Conservation (phyloP, 768 basidiomycete genomes). For the Leccinum olivaceopallidum region DNA sequence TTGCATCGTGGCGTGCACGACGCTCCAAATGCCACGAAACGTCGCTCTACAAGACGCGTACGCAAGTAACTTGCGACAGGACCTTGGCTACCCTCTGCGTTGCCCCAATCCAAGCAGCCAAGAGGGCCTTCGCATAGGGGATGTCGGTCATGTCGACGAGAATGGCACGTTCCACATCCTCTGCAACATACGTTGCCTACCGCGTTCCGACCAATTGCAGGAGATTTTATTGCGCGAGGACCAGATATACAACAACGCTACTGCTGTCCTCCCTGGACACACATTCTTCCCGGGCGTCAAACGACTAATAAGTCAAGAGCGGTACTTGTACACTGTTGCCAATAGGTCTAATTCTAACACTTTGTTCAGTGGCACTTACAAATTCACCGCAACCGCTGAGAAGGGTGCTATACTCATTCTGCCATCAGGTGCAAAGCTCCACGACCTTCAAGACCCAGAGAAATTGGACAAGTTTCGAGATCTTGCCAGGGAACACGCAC, state of each 20-base stretch:
- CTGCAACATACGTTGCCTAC: constrained; percentile 28
- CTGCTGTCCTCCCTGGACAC: too few relatives aligned
- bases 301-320: too few relatives aligned
- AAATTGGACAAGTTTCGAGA: background rate
- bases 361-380: background rate
- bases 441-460: background rate
- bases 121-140: constrained; percentile 35
- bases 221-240: background rate
- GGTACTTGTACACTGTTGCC: too few relatives aligned
- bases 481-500: background rate
- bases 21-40: too few relatives aligned
- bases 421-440: constrained; percentile 3
- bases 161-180: constrained; percentile 31
- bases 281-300: too few relatives aligned
- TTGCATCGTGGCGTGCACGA: too few relatives aligned
- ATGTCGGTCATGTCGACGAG: constrained; percentile 34
- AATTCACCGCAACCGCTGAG: background rate
- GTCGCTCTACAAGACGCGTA: constrained; percentile 4
- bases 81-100: too few relatives aligned
- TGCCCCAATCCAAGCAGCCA: constrained; percentile 25
- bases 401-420: constrained; percentile 6
- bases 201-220: too few relatives aligned
- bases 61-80: constrained; percentile 8
- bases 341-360: too few relatives aligned
- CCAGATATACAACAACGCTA: too few relatives aligned